A percentile compares a stretch with the other conserved stretches of the same genome.
Evolutionary conservation across 129 eudicot species (phyloP).

Genomic region (Lactuca saligna): DNA sequence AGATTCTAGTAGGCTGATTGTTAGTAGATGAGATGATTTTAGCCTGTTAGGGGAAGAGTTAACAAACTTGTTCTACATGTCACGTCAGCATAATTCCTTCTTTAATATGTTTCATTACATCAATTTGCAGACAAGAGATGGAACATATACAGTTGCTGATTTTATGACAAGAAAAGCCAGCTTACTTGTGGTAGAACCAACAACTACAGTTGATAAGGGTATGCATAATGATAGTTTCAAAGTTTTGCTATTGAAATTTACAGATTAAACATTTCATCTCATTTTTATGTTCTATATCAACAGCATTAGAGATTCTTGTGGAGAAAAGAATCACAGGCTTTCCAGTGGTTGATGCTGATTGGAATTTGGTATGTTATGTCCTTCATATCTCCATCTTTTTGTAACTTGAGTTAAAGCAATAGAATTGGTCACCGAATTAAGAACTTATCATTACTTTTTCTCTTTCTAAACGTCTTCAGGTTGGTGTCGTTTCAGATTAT

Average conservation of each 20-base stretch:
- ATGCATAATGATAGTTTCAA: conserved; percentile 6
- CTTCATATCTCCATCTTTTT: conserved; percentile 4
- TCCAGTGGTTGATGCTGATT: conserved; percentile 76
- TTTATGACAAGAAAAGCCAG: conserved; percentile 78
- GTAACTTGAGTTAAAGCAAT: conserved; percentile 11
- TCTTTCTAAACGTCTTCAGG: conserved; percentile 50
- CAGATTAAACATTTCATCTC: background rate
- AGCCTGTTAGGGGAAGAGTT: background rate
- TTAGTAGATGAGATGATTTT: conserved; percentile 9
- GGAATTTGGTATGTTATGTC: conserved; percentile 61
- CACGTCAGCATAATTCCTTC: background rate
- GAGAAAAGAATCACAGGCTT: conserved; percentile 84
- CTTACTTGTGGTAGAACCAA: conserved; percentile 68
- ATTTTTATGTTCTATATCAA: conserved; percentile 13
- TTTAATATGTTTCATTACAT: conserved; percentile 5
- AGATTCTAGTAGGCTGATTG: background rate
- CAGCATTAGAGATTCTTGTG: conserved; percentile 72
- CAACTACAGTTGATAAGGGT: conserved; percentile 88
- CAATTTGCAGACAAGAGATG: conserved; percentile 57
- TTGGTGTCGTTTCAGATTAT: conserved; percentile 94
- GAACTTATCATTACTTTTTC: background rate
- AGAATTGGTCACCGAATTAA: conserved; percentile 1
- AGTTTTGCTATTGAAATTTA: conserved; percentile 10
- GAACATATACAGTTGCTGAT: conserved; percentile 66
- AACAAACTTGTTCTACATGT: background rate